phyloP scores from a whole-genome alignment of 257 asterid species.

The Cynanchum wilfordii region DNA sequence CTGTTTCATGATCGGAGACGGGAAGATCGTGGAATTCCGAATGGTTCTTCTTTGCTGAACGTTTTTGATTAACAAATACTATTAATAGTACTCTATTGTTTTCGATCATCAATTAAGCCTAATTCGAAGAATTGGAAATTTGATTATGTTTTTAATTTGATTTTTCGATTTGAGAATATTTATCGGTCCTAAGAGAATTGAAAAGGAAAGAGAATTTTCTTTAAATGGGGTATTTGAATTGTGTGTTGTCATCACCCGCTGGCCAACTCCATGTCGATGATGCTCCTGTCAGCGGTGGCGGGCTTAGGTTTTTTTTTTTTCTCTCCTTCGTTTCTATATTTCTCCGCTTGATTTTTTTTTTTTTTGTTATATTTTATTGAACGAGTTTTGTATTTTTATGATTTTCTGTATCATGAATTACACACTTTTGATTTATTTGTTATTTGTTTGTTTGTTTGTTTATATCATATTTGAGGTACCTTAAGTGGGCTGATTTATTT shows the following conservation, averaged over 20 bases:
- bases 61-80: background rate
- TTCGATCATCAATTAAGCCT: background rate
- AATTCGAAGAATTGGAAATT: background rate
- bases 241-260: slow-evolving; percentile 63
- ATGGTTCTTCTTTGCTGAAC: background rate
- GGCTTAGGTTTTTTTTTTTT: slow-evolving; percentile 59
- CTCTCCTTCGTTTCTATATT: slow-evolving; percentile 3
- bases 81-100: background rate
- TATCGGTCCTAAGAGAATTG: background rate
- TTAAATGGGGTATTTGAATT: slow-evolving; percentile 80
- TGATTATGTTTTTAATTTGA: background rate
- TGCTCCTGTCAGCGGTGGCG: slow-evolving; percentile 94
- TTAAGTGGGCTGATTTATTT: background rate
- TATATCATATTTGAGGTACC: background rate
- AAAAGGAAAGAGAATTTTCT: background rate
- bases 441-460: background rate
- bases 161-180: slow-evolving; percentile 1
- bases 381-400: too few relatives aligned
- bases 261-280: slow-evolving; percentile 63
- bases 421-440: too few relatives aligned
- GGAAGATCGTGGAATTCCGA: background rate
- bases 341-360: background rate
- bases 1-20: background rate
- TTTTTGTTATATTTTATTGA: background rate
- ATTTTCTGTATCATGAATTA: too few relatives aligned